A percentile compares a stretch with the other conserved stretches of the same genome.
Conservation (phyloP, 352 stramenopile genomes). For the Phytophthora ramorum region DNA sequence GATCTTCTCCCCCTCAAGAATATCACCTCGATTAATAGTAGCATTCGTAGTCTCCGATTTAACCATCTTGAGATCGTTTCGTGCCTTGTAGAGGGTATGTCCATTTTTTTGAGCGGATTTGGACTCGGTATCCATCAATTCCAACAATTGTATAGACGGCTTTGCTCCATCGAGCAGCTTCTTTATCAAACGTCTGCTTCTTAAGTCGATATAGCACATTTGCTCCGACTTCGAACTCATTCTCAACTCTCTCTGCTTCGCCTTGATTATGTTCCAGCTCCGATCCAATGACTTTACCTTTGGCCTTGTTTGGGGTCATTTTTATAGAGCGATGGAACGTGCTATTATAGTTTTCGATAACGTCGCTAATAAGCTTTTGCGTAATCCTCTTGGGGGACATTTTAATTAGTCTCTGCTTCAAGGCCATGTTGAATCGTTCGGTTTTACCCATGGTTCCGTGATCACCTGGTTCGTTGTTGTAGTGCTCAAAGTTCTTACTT, state of each 20-base stretch:
- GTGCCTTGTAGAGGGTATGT: too few relatives aligned
- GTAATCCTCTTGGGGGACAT: conserved; percentile 17
- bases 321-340: conserved; percentile 17
- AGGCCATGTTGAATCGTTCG: too few relatives aligned
- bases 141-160: neutral
- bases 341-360: conserved; percentile 23
- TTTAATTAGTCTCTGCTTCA: too few relatives aligned
- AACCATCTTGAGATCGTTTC: too few relatives aligned
- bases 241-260: conserved; percentile 3
- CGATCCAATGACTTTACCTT: conserved; percentile 29
- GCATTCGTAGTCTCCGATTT: too few relatives aligned
- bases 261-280: conserved; percentile 36
- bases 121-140: too few relatives aligned
- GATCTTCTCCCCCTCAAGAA: neutral
- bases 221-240: neutral
- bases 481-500: neutral
- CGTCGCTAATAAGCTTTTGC: conserved; percentile 28
- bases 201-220: neutral
- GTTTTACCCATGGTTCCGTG: too few relatives aligned
- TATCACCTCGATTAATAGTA: neutral
- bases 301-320: conserved; percentile 29
- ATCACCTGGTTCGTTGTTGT: conserved; percentile 37
- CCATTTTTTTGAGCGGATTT: too few relatives aligned
- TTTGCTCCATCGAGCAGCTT: too few relatives aligned
- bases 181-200: neutral